These are phyloP conservation scores for Ilyonectria sp. DNA, from an alignment of 2,329 filamentous ascomycete genomes.

Conservation along the genomic window DNA sequence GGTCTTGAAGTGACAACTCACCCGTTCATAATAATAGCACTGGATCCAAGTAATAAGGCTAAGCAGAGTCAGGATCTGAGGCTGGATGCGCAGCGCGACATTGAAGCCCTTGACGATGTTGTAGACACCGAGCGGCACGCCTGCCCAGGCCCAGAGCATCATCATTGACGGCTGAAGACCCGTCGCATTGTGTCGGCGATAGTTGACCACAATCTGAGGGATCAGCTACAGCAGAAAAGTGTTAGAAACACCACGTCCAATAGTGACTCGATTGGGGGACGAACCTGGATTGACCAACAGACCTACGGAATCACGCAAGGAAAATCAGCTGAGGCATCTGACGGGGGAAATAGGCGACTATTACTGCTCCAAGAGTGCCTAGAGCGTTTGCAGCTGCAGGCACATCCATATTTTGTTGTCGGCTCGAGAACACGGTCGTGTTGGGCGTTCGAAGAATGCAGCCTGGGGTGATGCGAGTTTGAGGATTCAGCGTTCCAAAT, in stretches of 20 bases:
- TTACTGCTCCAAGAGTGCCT: constrained; percentile 71
- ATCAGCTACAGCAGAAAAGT: constrained; percentile 65
- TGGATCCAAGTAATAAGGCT: constrained; percentile 61
- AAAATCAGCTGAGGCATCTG: background rate
- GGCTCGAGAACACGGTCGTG: background rate
- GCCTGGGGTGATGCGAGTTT: background rate
- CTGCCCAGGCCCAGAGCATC: constrained; percentile 79
- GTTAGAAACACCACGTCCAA: background rate
- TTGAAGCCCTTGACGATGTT: constrained; percentile 61
- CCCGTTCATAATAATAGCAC: constrained; percentile 59
- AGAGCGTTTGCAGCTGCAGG: constrained; percentile 71
- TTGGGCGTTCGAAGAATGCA: background rate
- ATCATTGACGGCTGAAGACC: constrained; percentile 80
- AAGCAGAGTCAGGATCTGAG: constrained; percentile 60
- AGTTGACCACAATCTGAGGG: constrained; percentile 79
- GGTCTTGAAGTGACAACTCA: constrained; percentile 25
- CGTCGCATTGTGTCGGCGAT: constrained; percentile 74
- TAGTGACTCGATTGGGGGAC: constrained; percentile 16
- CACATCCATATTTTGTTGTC: constrained; percentile 61
- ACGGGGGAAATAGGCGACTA: constrained; percentile 24
- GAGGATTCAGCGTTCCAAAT: constrained; percentile 5
- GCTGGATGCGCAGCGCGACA: constrained; percentile 59
- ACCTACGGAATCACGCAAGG: constrained; percentile 47
- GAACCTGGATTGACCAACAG: constrained; percentile 77
- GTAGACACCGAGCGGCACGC: constrained; percentile 74